Base-by-base conservation (phyloP, 2,329 filamentous ascomycete species). In the Plectosphaerella plurivora region DNA sequence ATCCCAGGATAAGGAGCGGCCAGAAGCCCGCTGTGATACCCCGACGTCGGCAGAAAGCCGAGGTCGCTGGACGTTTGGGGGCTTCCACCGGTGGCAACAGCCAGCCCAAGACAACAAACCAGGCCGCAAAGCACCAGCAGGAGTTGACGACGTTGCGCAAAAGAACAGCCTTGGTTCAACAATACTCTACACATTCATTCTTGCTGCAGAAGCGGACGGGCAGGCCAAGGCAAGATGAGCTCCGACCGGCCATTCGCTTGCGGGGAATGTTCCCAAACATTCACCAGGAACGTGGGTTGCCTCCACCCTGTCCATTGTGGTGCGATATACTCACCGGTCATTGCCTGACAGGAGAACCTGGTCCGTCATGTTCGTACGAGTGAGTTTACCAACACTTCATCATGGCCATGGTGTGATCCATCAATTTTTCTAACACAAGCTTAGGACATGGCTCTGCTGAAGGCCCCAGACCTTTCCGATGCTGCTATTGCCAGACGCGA, bases 291-390 rank as follows among this genome's bases (percentile, higher is more conserved):
- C 35, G 57, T 55, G 42, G 3, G 55, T 52, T 14, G 5, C 14
- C 12, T 16, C 12, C 3, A 36, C 45, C 18, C n/a, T 9, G 10
- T 18, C 10, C 18, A 9, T 42, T 20, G 8, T 37, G 14, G 14
- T 42, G 5, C 8, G 12, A 16, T 7, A 15, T 1, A 36, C 16
- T 28, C 39, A 5, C 18, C 3, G 37, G 5, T 39, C 41, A 20
- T 14, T 12, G 15, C 5, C 28, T 24, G 16, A 7, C 15, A 61
- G 54, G 60, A 60, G 52, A 61, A 61, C 25, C 20, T 60, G 41
- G 56, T 52, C 45, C 59, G 60, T 10, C 60, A 61, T 28, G 54
- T 52, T 41, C 60, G 59, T 11, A 57, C 60, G 11, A 59, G 59
- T 61, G 51, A 16, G 53, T 28, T 15, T 18, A 41, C 15, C 18